These are phyloP conservation scores for Microbotryum silenes-acaulis DNA, from an alignment of 1,284 basidiomycete species.

Conservation along the genomic window DNA sequence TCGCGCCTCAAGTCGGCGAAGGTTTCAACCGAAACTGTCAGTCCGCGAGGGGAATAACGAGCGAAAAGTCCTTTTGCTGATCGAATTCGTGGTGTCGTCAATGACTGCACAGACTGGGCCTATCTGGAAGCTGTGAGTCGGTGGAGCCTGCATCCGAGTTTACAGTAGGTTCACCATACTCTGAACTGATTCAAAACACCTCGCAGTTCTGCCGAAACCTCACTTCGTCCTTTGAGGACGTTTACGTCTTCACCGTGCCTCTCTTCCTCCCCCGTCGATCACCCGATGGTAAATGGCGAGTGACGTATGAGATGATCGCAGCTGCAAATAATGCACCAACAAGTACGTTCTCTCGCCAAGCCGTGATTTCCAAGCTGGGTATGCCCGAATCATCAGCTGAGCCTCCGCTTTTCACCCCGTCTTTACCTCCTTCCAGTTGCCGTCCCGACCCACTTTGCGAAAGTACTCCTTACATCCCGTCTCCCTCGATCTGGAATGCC, in stretches of 20 bases:
- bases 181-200: neutral
- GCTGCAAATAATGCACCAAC: slow-evolving; percentile 44
- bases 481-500: slow-evolving; percentile 39
- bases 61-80: neutral
- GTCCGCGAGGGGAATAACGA: slow-evolving; percentile 31
- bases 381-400: too few relatives aligned
- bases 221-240: slow-evolving; percentile 77
- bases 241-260: slow-evolving; percentile 95
- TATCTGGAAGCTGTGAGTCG: slow-evolving; percentile 58
- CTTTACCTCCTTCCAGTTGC: slow-evolving; percentile 46
- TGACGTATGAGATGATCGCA: slow-evolving; percentile 92
- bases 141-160: too few relatives aligned
- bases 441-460: slow-evolving; percentile 97
- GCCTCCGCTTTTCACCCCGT: neutral
- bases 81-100: slow-evolving; percentile 1
- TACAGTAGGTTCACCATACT: slow-evolving; percentile 4
- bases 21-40: slow-evolving; percentile 95
- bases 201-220: slow-evolving; percentile 72
- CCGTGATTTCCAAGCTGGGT: too few relatives aligned
- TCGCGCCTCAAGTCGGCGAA: slow-evolving; percentile 94
- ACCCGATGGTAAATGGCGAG: slow-evolving; percentile 84
- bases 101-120: slow-evolving; percentile 67
- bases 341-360: slow-evolving; percentile 46
- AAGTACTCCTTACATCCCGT: slow-evolving; percentile 76
- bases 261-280: slow-evolving; percentile 85